Conservation (phyloP, 2,329 filamentous ascomycete genomes). For the Colletotrichum musae region DNA sequence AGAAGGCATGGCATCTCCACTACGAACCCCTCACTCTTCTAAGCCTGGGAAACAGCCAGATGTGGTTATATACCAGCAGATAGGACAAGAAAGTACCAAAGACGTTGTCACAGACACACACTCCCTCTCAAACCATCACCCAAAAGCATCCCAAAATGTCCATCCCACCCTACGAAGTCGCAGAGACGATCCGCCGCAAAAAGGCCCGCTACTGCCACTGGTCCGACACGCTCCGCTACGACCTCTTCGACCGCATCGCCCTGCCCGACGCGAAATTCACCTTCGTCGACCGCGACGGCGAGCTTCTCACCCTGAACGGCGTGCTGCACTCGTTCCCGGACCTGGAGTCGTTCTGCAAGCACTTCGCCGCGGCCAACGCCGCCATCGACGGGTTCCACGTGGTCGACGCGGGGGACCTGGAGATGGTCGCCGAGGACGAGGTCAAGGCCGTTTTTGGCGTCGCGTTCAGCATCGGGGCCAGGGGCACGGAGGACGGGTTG, state of each 20-base stretch:
- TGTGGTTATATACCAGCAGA: background rate
- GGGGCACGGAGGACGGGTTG: slow-evolving; percentile 10
- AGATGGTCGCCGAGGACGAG: slow-evolving; percentile 37
- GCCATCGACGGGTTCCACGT: slow-evolving; percentile 24
- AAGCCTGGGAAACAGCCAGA: background rate
- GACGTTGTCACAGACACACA: no score
- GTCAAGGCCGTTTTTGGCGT: slow-evolving; percentile 36
- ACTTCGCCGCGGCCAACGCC: slow-evolving; percentile 18
- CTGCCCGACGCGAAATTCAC: slow-evolving; percentile 35
- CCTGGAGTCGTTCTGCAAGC: slow-evolving; percentile 21
- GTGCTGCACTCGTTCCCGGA: slow-evolving; percentile 9
- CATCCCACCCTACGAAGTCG: slow-evolving; percentile 21
- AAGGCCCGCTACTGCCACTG: slow-evolving; percentile 39
- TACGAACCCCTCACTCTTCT: background rate
- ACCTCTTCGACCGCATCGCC: slow-evolving; percentile 33
- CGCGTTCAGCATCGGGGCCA: slow-evolving; percentile 16
- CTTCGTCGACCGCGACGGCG: slow-evolving; percentile 19
- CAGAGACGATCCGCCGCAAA: slow-evolving; percentile 41
- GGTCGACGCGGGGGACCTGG: slow-evolving; percentile 23
- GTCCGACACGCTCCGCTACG: slow-evolving; percentile 34
- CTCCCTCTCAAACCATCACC: background rate
- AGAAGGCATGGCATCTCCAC: background rate
- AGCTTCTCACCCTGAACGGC: slow-evolving; percentile 9
- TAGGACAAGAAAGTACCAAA: no score
- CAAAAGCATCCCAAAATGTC: background rate